These are phyloP conservation scores for Glomus cerebriforme DNA, from an alignment of 192 early-diverging fungal genomes.

Conservation along the genomic window DNA sequence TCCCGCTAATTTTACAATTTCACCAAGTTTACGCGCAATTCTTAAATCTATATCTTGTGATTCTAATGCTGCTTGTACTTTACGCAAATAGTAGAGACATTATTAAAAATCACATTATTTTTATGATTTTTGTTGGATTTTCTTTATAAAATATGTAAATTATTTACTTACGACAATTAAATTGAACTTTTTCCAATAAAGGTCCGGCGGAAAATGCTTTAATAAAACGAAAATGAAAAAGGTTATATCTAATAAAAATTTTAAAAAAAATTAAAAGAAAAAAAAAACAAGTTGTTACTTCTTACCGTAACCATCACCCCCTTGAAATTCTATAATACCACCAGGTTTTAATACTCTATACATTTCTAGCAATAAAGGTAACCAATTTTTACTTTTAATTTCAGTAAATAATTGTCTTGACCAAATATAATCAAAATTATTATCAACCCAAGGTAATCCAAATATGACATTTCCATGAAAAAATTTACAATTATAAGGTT, in stretches of 20 bases:
- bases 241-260: not conserved
- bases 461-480: not conserved
- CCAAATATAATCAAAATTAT: constrained; percentile 16
- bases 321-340: constrained; percentile 16
- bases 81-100: not conserved
- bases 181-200: constrained; percentile 8
- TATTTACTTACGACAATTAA: not conserved
- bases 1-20: not conserved
- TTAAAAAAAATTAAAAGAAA: not conserved
- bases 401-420: not conserved
- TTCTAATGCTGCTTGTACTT: not conserved
- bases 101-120: too few species aligned
- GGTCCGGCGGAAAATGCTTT: constrained; percentile 6
- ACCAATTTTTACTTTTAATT: constrained; percentile 1
- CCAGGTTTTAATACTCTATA: constrained; percentile 15
- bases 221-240: not conserved
- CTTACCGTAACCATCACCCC: constrained; percentile 6
- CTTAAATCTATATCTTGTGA: not conserved
- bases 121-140: too few species aligned
- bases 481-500: constrained; percentile 16
- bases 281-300: not conserved
- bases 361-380: not conserved
- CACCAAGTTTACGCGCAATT: not conserved
- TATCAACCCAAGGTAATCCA: not conserved
- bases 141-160: too few species aligned